phyloP scores from a whole-genome alignment of 768 basidiomycete genomes.

The Mycena chlorophos region DNA sequence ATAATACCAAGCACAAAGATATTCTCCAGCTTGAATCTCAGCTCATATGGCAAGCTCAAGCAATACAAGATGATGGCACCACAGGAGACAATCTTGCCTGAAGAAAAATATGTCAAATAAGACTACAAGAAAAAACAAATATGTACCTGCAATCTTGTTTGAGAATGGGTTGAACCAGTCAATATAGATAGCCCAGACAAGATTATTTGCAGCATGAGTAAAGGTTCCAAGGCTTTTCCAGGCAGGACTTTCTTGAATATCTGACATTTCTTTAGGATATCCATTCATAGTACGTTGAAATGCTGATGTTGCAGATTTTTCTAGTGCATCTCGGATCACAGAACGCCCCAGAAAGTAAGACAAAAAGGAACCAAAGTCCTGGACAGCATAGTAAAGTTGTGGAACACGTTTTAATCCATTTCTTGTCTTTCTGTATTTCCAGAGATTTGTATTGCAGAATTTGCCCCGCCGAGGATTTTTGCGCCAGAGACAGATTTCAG shows the following conservation, averaged over 20 bases:
- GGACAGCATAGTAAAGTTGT: constrained; percentile 24
- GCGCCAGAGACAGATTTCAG: constrained; percentile 18
- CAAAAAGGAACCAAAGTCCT: constrained; percentile 31
- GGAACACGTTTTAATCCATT: constrained; percentile 25
- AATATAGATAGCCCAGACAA: constrained; percentile 32
- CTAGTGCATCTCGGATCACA: constrained; percentile 15
- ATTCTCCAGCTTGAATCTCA: constrained; percentile 16
- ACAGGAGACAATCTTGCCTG: constrained; percentile 20
- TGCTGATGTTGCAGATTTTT: constrained; percentile 3
- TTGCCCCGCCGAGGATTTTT: constrained; percentile 20
- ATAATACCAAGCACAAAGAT: constrained; percentile 18
- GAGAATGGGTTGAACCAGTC: constrained; percentile 38
- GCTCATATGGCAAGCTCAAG: constrained; percentile 16
- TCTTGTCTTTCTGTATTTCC: constrained; percentile 6
- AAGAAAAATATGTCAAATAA: neutral
- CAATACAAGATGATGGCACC: constrained; percentile 22
- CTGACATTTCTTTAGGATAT: neutral
- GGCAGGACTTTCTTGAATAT: constrained; percentile 31
- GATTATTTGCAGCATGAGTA: constrained; percentile 15
- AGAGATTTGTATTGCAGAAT: constrained; percentile 25
- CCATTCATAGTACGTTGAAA: constrained; percentile 18
- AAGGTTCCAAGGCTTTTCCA: constrained; percentile 25
- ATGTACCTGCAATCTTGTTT: constrained; percentile 33
- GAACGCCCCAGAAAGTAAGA: constrained; percentile 24
- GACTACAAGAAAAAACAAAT: neutral